phyloP scores from a whole-genome alignment of 371 early-diverging fungal genomes.

The Apophysomyces variabilis region DNA sequence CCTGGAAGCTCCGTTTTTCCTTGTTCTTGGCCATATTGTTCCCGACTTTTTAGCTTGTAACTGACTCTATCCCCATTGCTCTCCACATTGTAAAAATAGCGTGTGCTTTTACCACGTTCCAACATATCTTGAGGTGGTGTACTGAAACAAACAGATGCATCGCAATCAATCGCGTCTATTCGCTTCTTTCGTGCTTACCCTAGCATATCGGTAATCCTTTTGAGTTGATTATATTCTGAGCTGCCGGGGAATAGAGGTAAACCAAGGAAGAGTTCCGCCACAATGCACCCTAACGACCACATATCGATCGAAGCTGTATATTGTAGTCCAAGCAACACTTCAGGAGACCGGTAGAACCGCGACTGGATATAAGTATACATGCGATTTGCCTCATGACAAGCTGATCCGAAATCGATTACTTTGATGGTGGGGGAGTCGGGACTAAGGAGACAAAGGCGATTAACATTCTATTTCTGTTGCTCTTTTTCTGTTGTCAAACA shows the following conservation, averaged over 20 bases:
- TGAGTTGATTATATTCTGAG: slow-evolving; percentile 93
- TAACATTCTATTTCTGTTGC: neutral
- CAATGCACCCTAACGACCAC: slow-evolving; percentile 99
- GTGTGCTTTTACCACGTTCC: slow-evolving; percentile 37
- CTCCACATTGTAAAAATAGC: slow-evolving; percentile 33
- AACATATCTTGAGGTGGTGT: slow-evolving; percentile 46
- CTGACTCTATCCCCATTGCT: slow-evolving; percentile 32
- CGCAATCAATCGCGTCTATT: neutral
- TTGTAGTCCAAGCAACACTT: slow-evolving; percentile 93
- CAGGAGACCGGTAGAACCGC: slow-evolving; percentile 97
- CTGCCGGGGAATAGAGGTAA: slow-evolving; percentile 94
- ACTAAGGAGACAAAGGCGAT: slow-evolving; percentile 29
- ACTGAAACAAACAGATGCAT: slow-evolving; percentile 15
- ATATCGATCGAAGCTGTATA: slow-evolving; percentile 97
- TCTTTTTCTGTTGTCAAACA: slow-evolving; percentile 23
- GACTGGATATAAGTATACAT: slow-evolving; percentile 97
- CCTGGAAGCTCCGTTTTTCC: slow-evolving; percentile 79
- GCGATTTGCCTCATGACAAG: slow-evolving; percentile 90
- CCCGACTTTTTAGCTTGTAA: slow-evolving; percentile 81
- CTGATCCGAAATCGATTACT: slow-evolving; percentile 99
- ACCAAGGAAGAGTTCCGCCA: slow-evolving; percentile 95
- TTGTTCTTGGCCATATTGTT: slow-evolving; percentile 80
- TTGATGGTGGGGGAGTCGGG: slow-evolving; percentile 89
- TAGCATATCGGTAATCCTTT: slow-evolving; percentile 87
- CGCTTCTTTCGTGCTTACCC: slow-evolving; percentile 53